Base-by-base conservation (phyloP, 176 grass and related monocot species). In the Eragrostis curvula region DNA sequence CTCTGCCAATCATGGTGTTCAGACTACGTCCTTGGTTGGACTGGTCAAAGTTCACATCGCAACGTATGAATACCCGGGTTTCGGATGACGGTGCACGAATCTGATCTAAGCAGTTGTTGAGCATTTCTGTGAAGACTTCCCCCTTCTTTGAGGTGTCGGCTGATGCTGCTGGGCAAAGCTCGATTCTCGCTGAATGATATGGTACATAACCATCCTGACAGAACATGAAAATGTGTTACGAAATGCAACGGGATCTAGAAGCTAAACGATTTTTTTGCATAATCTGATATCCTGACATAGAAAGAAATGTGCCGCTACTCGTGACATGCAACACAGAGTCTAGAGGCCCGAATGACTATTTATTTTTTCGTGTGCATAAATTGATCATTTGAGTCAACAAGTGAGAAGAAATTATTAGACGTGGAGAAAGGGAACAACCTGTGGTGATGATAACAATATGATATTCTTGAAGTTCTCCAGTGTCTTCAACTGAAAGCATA, bases 381-480 rank as follows among this genome's bases (percentile, higher is more conserved):
- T 14, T 20, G n/a, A 49, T 40, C 13, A 64, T 57, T 57, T 45
- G 18, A 39, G 47, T 50, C 9, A 5, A 32, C 12, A 45, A 21
- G 23, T 70, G 46, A 81, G 53, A 7, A 44, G 13, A 30, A 71
- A 79, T 18, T 55, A 9, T 72, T 60, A 41, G 11, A 25, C 12
- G 75, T 5, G 13, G 66, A 27, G 24, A 82, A 78, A 67, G 50
- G 29, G 24, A 82, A 77, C 50, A 90, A 99, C 96, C 96, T 99
- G 96, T 45, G 96, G 96, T 62, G 96, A 99, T 6, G 96, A 99
- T 55, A 99, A 53, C 25, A 99, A 81, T 71, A 99, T 85, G 83
- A 99, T 96, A 85, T 99, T 96, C 84, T 87, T 96, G 52, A 99
- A 99, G 87, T 94, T 86, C 87, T 99, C 96, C 77, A 99, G 74